Percentiles rank a stretch among this genome's conserved stretches.
phyloP scores from a whole-genome alignment of 495 filamentous ascomycete genomes.

The Podospora sp. region DNA sequence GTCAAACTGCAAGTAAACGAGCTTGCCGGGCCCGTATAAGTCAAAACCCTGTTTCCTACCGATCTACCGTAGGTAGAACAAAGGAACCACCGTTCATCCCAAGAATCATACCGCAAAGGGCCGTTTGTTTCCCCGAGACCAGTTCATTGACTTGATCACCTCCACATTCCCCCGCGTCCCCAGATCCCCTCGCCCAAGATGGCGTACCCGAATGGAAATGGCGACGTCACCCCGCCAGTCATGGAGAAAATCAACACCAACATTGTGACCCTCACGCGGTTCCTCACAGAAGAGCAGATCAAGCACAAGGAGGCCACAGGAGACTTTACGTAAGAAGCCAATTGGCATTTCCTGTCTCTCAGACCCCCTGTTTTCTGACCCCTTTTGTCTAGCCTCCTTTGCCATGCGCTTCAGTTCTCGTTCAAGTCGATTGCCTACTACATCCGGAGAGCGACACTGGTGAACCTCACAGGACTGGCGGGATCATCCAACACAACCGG shows the following conservation, averaged over 20 bases:
- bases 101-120: background rate
- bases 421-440: slow-evolving; percentile 99
- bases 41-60: slow-evolving; percentile 17
- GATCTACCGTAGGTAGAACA: background rate
- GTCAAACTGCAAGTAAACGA: too few relatives aligned
- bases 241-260: slow-evolving; percentile 85
- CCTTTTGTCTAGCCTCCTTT: slow-evolving; percentile 67
- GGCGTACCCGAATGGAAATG: slow-evolving; percentile 40
- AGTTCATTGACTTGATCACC: background rate
- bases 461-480: slow-evolving; percentile 93
- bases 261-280: slow-evolving; percentile 92
- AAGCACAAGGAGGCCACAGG: slow-evolving; percentile 95
- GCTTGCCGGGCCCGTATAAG: slow-evolving; percentile 18
- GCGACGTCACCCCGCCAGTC: slow-evolving; percentile 13
- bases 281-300: slow-evolving; percentile 91
- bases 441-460: slow-evolving; percentile 95
- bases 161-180: background rate
- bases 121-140: slow-evolving; percentile 8
- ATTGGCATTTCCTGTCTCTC: slow-evolving; percentile 12
- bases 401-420: slow-evolving; percentile 96
- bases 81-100: background rate
- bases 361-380: background rate
- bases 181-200: slow-evolving; percentile 12
- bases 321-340: slow-evolving; percentile 82
- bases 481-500: slow-evolving; percentile 94